Conservation (phyloP, 768 basidiomycete species). For the Leucocoprinus leucothites region DNA sequence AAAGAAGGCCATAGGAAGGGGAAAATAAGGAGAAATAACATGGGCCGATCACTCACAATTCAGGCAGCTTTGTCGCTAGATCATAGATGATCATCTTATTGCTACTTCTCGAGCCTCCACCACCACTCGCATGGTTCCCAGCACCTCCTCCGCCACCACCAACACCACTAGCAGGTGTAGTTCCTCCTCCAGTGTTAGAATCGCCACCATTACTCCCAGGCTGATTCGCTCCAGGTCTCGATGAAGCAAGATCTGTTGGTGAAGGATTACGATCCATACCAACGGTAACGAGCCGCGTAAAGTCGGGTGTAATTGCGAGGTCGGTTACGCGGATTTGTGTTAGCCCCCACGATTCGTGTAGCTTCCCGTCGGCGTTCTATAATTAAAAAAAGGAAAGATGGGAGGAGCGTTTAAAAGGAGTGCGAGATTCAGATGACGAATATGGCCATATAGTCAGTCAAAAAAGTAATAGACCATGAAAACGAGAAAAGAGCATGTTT, state of each 20-base stretch:
- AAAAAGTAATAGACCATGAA: not conserved
- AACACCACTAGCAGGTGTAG: slow-evolving; percentile 20
- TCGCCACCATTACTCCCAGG: slow-evolving; percentile 26
- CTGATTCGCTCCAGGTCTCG: slow-evolving; percentile 15
- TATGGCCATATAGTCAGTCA: slow-evolving; percentile 10
- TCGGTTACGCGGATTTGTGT: slow-evolving; percentile 82
- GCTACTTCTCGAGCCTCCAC: slow-evolving; percentile 37
- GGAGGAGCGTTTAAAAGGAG: no score
- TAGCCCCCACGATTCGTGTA: slow-evolving; percentile 64
- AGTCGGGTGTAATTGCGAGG: slow-evolving; percentile 84
- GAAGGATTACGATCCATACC: slow-evolving; percentile 49
- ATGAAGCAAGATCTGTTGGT: not conserved
- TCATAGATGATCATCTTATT: slow-evolving; percentile 78
- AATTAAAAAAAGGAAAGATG: no score
- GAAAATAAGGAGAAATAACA: no score
- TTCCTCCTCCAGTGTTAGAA: slow-evolving; percentile 26
- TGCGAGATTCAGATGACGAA: not conserved
- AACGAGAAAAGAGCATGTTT: no score
- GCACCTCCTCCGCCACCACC: not conserved
- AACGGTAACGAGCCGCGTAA: slow-evolving; percentile 78
- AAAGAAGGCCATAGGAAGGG: not conserved
- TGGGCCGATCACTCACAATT: slow-evolving; percentile 69
- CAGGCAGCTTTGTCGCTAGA: slow-evolving; percentile 60
- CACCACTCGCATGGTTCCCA: slow-evolving; percentile 5
- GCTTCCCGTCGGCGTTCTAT: slow-evolving; percentile 75